These are phyloP conservation scores for Nepenthes mirabilis DNA, from an alignment of 148 eudicot genomes.

Conservation along the genomic window DNA sequence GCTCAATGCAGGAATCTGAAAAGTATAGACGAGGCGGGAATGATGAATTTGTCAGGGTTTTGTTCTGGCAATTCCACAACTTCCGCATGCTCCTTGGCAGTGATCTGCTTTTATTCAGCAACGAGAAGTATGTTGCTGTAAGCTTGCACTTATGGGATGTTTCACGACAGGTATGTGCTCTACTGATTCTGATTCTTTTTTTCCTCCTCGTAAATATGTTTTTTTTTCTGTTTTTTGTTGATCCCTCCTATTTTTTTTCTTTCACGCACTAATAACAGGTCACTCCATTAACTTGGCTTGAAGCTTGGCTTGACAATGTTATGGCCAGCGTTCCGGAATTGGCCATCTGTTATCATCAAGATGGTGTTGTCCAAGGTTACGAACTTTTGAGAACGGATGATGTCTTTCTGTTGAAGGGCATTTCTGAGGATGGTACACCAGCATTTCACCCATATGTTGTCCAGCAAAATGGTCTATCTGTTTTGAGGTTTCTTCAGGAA, in stretches of 20 bases:
- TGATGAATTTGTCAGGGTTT: conserved; percentile 63
- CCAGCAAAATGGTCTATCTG: conserved; percentile 93
- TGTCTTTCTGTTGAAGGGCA: conserved; percentile 72
- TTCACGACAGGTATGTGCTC: conserved; percentile 58
- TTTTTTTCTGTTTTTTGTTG: not conserved
- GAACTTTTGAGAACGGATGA: conserved; percentile 94
- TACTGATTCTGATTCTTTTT: not conserved
- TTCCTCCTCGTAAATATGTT: not conserved
- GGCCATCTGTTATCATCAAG: conserved; percentile 91
- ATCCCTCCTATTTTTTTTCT: conserved; percentile 2
- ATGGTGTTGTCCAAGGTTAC: conserved; percentile 98
- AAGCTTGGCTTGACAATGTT: conserved; percentile 97
- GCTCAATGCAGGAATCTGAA: conserved; percentile 70
- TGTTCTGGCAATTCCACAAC: conserved; percentile 96
- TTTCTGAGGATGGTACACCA: conserved; percentile 89
- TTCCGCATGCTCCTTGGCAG: conserved; percentile 96
- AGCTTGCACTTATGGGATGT: conserved; percentile 99
- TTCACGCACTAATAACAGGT: conserved; percentile 29
- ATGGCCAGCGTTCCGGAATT: conserved; percentile 98
- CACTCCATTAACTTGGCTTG: conserved; percentile 93
- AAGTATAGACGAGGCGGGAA: conserved; percentile 44
- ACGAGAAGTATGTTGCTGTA: conserved; percentile 85
- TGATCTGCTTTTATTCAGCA: conserved; percentile 88
- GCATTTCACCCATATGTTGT: conserved; percentile 91
- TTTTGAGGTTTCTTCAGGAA: conserved; percentile 85